phyloP scores from a whole-genome alignment of 495 filamentous ascomycete species.

The Sabuloglossum arenarium region DNA sequence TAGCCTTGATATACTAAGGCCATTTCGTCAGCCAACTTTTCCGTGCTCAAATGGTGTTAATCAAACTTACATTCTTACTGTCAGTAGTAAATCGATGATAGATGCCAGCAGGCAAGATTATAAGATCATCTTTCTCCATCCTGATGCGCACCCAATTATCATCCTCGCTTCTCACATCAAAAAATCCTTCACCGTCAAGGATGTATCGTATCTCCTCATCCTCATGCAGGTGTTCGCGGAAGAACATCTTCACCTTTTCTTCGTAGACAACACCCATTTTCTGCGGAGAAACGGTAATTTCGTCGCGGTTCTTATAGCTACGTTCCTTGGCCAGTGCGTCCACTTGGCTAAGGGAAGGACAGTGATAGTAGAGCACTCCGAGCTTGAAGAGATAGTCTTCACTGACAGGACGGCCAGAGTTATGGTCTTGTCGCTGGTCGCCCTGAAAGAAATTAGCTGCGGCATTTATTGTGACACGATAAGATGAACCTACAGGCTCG shows the following conservation, averaged over 20 bases:
- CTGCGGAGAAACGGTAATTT: conserved; percentile 70
- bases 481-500: conserved; percentile 33
- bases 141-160: conserved; percentile 67
- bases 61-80: conserved; percentile 53
- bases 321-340: conserved; percentile 52
- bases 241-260: conserved; percentile 80
- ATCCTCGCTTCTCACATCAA: conserved; percentile 69
- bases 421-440: conserved; percentile 81
- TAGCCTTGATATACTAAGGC: conserved; percentile 73
- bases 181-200: conserved; percentile 73
- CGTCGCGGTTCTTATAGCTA: conserved; percentile 85
- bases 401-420: conserved; percentile 45
- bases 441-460: conserved; percentile 29
- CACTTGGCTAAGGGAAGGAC: conserved; percentile 39
- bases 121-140: conserved; percentile 50
- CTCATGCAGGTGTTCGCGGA: conserved; percentile 89
- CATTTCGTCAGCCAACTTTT: conserved; percentile 4
- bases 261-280: conserved; percentile 71
- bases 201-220: conserved; percentile 99
- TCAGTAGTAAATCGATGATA: conserved; percentile 96
- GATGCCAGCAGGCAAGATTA: conserved; percentile 88
- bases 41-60: not conserved
- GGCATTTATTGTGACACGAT: not conserved
- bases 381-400: conserved; percentile 42
- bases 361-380: conserved; percentile 59